Conservation (phyloP, 2,329 filamentous ascomycete genomes). For the Neofusicoccum parvum region DNA sequence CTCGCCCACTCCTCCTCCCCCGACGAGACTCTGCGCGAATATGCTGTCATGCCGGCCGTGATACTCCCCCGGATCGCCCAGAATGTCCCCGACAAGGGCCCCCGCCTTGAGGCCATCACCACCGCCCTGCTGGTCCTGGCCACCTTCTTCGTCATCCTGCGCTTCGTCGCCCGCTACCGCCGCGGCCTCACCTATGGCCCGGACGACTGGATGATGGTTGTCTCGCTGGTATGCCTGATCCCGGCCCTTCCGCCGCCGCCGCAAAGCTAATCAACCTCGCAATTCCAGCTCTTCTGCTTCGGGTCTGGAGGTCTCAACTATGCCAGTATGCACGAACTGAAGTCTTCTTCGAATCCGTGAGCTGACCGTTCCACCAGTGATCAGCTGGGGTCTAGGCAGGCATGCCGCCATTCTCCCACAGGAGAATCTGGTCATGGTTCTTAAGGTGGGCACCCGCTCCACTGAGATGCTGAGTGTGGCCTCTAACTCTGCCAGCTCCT, state of each 20-base stretch:
- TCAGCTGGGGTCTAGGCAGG: slow-evolving; percentile 26
- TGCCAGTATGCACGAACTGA: background rate
- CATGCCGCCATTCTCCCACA: slow-evolving; percentile 22
- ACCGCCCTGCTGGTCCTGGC: slow-evolving; percentile 19
- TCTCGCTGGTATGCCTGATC: slow-evolving; percentile 28
- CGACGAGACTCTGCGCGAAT: background rate
- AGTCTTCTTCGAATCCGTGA: background rate
- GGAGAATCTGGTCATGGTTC: slow-evolving; percentile 18
- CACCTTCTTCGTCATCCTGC: slow-evolving; percentile 14
- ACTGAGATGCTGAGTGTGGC: background rate
- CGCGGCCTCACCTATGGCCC: slow-evolving; percentile 28
- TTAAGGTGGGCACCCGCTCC: background rate
- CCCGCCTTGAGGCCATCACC: slow-evolving; percentile 1
- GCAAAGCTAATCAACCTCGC: background rate
- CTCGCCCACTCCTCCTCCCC: background rate
- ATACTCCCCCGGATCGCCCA: slow-evolving; percentile 1
- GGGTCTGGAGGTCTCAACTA: slow-evolving; percentile 16
- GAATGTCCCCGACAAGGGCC: slow-evolving; percentile 12
- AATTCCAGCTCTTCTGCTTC: slow-evolving; percentile 3
- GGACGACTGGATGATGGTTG: slow-evolving; percentile 35
- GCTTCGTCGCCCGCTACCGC: slow-evolving; percentile 7
- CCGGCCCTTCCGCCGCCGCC: background rate
- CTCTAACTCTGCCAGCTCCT: slow-evolving; percentile 39
- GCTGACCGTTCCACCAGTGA: slow-evolving; percentile 21
- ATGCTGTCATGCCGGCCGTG: slow-evolving; percentile 18